Conservation (phyloP, 306 rosid genomes). For the Sophora flavescens region DNA sequence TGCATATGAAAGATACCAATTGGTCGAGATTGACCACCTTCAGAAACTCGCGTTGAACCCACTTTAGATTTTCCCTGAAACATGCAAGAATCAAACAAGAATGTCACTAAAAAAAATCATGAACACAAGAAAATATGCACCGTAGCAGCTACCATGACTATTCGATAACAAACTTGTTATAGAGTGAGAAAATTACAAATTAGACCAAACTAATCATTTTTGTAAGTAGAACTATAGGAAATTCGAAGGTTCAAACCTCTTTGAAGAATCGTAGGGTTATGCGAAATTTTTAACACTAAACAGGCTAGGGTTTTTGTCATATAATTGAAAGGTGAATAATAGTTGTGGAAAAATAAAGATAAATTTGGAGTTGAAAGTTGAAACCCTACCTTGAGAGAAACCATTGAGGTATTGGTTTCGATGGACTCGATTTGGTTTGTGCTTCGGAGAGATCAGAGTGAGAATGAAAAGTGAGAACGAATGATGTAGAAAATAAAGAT, state of each 20-base stretch:
- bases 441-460: background rate
- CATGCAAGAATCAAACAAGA: constrained; percentile 33
- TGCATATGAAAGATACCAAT: constrained; percentile 43
- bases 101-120: background rate
- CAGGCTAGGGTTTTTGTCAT: constrained; percentile 9
- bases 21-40: constrained; percentile 49
- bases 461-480: background rate
- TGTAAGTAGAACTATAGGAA: background rate
- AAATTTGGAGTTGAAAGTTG: background rate
- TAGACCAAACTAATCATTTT: background rate
- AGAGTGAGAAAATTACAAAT: background rate
- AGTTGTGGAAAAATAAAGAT: background rate
- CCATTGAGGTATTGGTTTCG: constrained; percentile 45
- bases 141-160: constrained; percentile 48
- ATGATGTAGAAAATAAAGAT: background rate
- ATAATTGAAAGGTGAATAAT: background rate
- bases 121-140: constrained; percentile 18
- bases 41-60: constrained; percentile 46
- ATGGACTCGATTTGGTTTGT: constrained; percentile 29
- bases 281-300: constrained; percentile 7
- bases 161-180: background rate
- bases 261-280: background rate
- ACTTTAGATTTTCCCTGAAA: constrained; percentile 57
- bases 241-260: background rate
- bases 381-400: constrained; percentile 34